Percentiles rank a stretch among this genome's conserved stretches.
Evolutionary conservation across 768 basidiomycete species (phyloP).

Genomic region (Pleurotus tuber-regium): DNA sequence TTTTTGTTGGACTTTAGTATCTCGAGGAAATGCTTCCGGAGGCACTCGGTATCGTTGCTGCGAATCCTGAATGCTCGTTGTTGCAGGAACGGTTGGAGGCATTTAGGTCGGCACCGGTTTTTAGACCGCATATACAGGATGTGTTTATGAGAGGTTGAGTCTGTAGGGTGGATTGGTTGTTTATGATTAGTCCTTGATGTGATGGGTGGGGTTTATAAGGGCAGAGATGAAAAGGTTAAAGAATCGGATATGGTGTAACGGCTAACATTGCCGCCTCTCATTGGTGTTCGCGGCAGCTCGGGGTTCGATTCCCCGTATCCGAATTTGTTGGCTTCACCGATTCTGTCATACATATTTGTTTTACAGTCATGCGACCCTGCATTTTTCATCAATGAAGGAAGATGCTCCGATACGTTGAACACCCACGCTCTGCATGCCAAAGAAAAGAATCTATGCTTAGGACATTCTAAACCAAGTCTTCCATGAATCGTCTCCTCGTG

Average conservation of each 20-base stretch:
- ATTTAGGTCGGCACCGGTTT: slow-evolving; percentile 23
- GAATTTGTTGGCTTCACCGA: background rate
- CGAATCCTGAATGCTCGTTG: slow-evolving; percentile 53
- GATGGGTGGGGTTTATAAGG: too few species aligned
- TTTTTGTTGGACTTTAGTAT: too few species aligned
- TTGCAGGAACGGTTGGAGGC: slow-evolving; percentile 34
- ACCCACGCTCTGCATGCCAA: too few species aligned
- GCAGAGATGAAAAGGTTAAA: too few species aligned
- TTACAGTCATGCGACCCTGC: background rate
- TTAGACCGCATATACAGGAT: background rate
- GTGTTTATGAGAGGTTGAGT: background rate
- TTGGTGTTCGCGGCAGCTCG: slow-evolving; percentile 44
- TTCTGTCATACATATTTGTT: background rate
- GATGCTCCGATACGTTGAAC: too few species aligned
- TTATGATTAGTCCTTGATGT: too few species aligned
- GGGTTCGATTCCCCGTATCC: slow-evolving; percentile 54
- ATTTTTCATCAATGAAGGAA: too few species aligned
- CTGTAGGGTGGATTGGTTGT: too few species aligned
- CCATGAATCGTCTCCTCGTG: too few species aligned
- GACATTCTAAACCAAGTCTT: too few species aligned
- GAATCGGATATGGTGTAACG: slow-evolving; percentile 51
- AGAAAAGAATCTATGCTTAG: too few species aligned
- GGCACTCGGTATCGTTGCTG: slow-evolving; percentile 50
- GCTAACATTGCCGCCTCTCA: slow-evolving; percentile 62
- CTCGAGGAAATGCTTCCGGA: slow-evolving; percentile 56